Conservation (phyloP, 139 green algal genomes). For the Mychonastes homosphaera region DNA sequence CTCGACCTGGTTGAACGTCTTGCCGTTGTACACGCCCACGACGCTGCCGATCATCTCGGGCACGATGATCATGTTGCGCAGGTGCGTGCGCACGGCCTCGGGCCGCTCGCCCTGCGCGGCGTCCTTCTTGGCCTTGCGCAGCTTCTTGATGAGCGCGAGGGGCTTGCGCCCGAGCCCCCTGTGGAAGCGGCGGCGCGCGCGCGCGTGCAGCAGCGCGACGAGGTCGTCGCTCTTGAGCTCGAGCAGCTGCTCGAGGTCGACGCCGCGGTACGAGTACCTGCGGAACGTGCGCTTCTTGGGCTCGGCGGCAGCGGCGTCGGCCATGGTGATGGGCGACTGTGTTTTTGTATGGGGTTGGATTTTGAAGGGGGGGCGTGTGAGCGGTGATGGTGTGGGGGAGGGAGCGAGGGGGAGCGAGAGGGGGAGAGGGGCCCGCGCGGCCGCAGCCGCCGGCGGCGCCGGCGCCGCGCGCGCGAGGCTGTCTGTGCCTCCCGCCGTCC, state of each 20-base stretch:
- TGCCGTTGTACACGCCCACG: conserved; percentile 99
- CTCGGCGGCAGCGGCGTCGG: conserved; percentile 34
- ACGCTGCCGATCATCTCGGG: conserved; percentile 98
- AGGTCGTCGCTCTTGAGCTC: conserved; percentile 81
- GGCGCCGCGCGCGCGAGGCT: too few species aligned
- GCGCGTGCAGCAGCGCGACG: conserved; percentile 65
- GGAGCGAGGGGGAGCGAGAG: too few species aligned
- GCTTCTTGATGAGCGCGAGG: conserved; percentile 92
- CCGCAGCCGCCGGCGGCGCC: too few species aligned
- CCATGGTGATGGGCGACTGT: too few species aligned
- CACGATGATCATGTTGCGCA: conserved; percentile 99
- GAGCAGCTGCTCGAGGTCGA: conserved; percentile 98
- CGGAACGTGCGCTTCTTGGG: conserved; percentile 78
- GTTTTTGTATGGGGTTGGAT: too few species aligned
- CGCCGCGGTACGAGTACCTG: conserved; percentile 81
- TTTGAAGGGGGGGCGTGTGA: too few species aligned
- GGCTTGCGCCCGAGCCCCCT: conserved; percentile 94
- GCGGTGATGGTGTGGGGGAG: too few species aligned
- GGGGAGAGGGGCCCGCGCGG: too few species aligned
- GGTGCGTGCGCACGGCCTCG: conserved; percentile 93
- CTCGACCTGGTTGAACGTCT: conserved; percentile 93
- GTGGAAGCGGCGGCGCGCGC: conserved; percentile 71
- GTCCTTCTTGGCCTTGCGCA: conserved; percentile 85
- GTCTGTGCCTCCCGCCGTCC: too few species aligned
- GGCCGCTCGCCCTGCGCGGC: conserved; percentile 87